Evolutionary conservation across 2,329 filamentous ascomycete species (phyloP).

Genomic region (Pseudocercospora macadamiae): DNA sequence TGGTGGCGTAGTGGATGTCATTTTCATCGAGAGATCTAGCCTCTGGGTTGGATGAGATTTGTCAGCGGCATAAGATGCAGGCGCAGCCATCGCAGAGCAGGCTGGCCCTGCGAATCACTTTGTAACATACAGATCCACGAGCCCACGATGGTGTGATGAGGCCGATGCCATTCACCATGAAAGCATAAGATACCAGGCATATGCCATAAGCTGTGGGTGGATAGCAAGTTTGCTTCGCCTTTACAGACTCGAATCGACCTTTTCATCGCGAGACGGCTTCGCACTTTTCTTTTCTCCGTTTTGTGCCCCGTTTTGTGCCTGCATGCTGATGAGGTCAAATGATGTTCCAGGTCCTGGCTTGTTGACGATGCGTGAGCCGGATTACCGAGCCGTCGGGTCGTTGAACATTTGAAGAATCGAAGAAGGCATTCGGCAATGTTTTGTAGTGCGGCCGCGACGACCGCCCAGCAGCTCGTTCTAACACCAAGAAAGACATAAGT

Average conservation of each 20-base stretch:
- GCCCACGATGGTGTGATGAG: slow-evolving; percentile 25
- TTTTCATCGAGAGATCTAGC: slow-evolving; percentile 5
- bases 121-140: slow-evolving; percentile 17
- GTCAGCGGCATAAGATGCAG: slow-evolving; percentile 6
- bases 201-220: slow-evolving; percentile 2
- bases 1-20: slow-evolving; percentile 14
- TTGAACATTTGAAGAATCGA: too few species aligned
- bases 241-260: slow-evolving; percentile 6
- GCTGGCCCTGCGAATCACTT: slow-evolving; percentile 11
- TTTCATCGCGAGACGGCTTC: neutral
- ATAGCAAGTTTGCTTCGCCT: slow-evolving; percentile 5
- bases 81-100: neutral
- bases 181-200: slow-evolving; percentile 7
- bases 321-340: neutral
- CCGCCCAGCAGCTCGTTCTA: too few species aligned
- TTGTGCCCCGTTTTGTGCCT: neutral
- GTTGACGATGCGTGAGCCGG: neutral
- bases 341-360: neutral
- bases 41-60: slow-evolving; percentile 7
- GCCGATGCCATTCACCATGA: slow-evolving; percentile 21
- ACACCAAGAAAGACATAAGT: too few species aligned
- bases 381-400: neutral
- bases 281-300: neutral
- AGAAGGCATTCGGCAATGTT: too few species aligned
- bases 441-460: too few species aligned